These are phyloP conservation scores for Parathielavia hyrcaniae DNA, from an alignment of 495 filamentous ascomycete species.

Conservation along the genomic window DNA sequence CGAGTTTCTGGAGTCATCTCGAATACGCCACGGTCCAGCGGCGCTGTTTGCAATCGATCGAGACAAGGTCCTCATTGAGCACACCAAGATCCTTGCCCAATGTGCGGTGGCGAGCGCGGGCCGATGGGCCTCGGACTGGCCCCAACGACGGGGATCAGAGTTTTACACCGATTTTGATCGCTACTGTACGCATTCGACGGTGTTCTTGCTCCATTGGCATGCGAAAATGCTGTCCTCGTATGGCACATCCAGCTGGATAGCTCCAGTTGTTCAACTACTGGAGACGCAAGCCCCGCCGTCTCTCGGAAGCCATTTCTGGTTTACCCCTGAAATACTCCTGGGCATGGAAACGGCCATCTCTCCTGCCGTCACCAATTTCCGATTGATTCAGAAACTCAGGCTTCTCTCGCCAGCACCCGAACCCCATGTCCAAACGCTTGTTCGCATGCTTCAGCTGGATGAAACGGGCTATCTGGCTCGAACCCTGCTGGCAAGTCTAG, in stretches of 20 bases:
- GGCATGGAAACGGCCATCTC: not conserved
- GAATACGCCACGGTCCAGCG: not conserved
- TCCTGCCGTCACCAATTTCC: not conserved
- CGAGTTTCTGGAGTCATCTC: not conserved
- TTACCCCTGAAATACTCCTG: not conserved
- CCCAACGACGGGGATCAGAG: not conserved
- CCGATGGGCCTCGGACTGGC: not conserved
- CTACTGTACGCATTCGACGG: not conserved
- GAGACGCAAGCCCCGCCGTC: not conserved
- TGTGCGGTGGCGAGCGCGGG: not conserved
- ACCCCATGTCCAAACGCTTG: not conserved
- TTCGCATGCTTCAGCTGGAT: slow-evolving; percentile 1
- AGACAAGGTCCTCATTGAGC: not conserved
- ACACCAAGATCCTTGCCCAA: not conserved
- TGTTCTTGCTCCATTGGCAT: not conserved
- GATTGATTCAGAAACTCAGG: not conserved
- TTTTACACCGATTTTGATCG: slow-evolving; percentile 1
- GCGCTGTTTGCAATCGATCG: not conserved
- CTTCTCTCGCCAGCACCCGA: not conserved
- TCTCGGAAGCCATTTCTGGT: slow-evolving; percentile 2
- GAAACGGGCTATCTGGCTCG: not conserved
- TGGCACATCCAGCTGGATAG: not conserved
- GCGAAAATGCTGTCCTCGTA: not conserved
- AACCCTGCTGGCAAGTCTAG: not conserved
- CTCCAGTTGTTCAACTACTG: not conserved